Conservation (phyloP, 257 asterid species). For the Nemophila menziesii region DNA sequence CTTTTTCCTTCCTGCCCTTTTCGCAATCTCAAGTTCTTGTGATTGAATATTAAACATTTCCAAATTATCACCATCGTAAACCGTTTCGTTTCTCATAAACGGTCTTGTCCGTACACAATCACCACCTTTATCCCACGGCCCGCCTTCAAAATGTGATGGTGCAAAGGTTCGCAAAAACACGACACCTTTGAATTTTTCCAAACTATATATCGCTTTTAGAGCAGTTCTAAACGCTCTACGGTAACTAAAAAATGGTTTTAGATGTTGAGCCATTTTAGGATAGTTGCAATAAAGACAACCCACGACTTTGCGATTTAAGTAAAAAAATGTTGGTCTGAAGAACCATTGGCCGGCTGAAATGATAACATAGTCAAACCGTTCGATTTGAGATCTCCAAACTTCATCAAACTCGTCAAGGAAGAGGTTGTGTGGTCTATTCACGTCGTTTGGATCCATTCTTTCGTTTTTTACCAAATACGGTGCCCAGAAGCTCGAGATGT, state of each 20-base stretch:
- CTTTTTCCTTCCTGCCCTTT: conserved; percentile 35
- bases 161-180: conserved; percentile 52
- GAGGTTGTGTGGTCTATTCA: conserved; percentile 42
- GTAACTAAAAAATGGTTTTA: conserved; percentile 49
- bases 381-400: conserved; percentile 38
- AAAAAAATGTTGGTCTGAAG: conserved; percentile 70
- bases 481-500: conserved; percentile 73
- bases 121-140: conserved; percentile 75
- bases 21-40: conserved; percentile 60
- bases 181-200: conserved; percentile 30
- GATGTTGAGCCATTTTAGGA: conserved; percentile 32
- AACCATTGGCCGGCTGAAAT: conserved; percentile 97
- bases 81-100: conserved; percentile 29
- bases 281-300: conserved; percentile 80
- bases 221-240: conserved; percentile 79
- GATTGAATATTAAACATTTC: conserved; percentile 60
- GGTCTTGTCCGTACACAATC: conserved; percentile 60
- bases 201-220: conserved; percentile 36
- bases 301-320: conserved; percentile 26
- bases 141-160: conserved; percentile 91
- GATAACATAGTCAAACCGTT: conserved; percentile 42
- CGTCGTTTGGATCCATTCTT: conserved; percentile 33
- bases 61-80: conserved; percentile 34
- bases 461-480: conserved; percentile 51
- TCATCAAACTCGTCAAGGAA: conserved; percentile 66